Evolutionary conservation across 495 filamentous ascomycete genomes (phyloP).

Genomic region (Lophiotrema nucula): DNA sequence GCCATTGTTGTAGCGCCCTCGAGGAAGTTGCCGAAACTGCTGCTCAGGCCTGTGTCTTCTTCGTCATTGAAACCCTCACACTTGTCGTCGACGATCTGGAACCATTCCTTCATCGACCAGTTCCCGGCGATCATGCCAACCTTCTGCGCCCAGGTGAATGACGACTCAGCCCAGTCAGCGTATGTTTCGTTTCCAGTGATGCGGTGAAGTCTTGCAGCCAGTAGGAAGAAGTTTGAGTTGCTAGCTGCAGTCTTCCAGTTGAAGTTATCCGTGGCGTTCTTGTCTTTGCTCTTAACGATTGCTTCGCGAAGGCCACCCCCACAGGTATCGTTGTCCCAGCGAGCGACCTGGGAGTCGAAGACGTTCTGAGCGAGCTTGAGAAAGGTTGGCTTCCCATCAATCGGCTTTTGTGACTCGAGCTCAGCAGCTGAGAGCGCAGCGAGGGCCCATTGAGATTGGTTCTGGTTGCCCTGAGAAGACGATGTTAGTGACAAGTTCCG

Average conservation of each 20-base stretch:
- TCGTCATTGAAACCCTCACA: too few relatives aligned
- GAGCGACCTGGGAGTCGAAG: slow-evolving; percentile 38
- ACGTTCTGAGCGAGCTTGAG: slow-evolving; percentile 31
- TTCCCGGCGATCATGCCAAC: slow-evolving; percentile 50
- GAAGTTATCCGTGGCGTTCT: too few relatives aligned
- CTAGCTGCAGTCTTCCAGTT: slow-evolving; percentile 78
- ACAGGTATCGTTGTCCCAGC: slow-evolving; percentile 71
- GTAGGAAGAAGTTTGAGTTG: slow-evolving; percentile 76
- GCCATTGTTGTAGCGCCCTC: too few relatives aligned
- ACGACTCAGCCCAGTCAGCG: slow-evolving; percentile 67
- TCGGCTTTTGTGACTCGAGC: slow-evolving; percentile 24
- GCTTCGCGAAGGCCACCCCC: slow-evolving; percentile 78
- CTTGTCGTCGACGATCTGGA: too few relatives aligned
- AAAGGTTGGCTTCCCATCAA: slow-evolving; percentile 21
- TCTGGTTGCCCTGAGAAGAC: too few relatives aligned
- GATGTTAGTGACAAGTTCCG: too few relatives aligned
- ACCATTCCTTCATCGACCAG: not conserved
- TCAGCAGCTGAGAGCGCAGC: slow-evolving; percentile 38
- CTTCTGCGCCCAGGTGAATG: slow-evolving; percentile 65
- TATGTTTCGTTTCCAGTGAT: slow-evolving; percentile 80
- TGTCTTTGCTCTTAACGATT: slow-evolving; percentile 75
- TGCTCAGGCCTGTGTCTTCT: too few relatives aligned
- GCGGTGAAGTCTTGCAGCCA: slow-evolving; percentile 69
- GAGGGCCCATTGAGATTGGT: slow-evolving; percentile 38
- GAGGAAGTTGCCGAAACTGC: too few relatives aligned